These are phyloP conservation scores for Amylocystis lapponica DNA, from an alignment of 768 basidiomycete species.

Conservation along the genomic window DNA sequence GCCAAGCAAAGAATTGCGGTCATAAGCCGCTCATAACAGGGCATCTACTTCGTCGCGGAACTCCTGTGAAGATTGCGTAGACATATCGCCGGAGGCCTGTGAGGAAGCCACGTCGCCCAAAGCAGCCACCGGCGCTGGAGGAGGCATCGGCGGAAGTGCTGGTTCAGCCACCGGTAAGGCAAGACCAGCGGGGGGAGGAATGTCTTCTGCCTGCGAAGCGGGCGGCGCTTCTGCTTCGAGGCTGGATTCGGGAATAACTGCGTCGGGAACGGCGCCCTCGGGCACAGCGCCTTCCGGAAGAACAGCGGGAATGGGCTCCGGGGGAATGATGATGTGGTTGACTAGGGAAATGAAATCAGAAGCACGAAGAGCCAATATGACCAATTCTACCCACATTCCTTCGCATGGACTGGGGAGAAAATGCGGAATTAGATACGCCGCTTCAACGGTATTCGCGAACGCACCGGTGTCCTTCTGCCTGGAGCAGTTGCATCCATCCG, in stretches of 20 bases:
- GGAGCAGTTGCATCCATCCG: constrained; percentile 51
- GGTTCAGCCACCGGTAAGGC: neutral
- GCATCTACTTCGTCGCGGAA: constrained; percentile 21
- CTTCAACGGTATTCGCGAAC: constrained; percentile 24
- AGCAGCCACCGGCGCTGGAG: neutral
- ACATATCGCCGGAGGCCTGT: constrained; percentile 5
- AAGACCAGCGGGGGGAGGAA: neutral
- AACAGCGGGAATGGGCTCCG: constrained; percentile 2
- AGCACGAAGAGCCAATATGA: neutral
- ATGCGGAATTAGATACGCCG: too few relatives aligned
- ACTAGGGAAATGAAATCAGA: constrained; percentile 12
- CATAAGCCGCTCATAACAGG: constrained; percentile 7
- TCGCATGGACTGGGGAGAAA: constrained; percentile 54
- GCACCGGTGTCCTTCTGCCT: constrained; percentile 64
- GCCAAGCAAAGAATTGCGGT: too few relatives aligned
- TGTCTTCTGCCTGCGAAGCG: too few relatives aligned
- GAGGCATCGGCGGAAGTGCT: neutral
- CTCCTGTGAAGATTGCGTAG: constrained; percentile 15
- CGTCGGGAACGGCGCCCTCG: neutral
- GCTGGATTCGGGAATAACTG: too few relatives aligned
- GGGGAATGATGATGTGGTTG: constrained; percentile 27
- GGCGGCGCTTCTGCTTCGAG: too few relatives aligned
- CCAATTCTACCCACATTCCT: constrained; percentile 53
- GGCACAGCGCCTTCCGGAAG: neutral
- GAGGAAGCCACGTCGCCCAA: constrained; percentile 5